phyloP scores from a whole-genome alignment of 495 filamentous ascomycete genomes.

The Lepraria neglecta region DNA sequence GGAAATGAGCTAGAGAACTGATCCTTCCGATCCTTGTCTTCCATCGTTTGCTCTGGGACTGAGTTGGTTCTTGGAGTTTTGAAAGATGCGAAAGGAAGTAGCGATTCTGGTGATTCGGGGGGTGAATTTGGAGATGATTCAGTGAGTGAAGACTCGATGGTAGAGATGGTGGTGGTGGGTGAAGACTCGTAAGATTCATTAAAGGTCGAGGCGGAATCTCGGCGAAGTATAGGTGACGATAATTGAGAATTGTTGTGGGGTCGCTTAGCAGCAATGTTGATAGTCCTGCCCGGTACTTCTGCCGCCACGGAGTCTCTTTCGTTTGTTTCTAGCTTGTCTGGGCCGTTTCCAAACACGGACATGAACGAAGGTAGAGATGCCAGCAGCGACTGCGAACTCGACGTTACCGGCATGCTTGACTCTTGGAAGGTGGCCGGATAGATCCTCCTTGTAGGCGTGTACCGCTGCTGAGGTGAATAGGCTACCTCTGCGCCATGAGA shows the following conservation, averaged over 20 bases:
- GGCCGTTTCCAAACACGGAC: conserved; percentile 30
- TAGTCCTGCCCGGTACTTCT: conserved; percentile 11
- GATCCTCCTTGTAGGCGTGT: conserved; percentile 15
- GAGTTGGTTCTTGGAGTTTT: conserved; percentile 19
- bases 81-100: conserved; percentile 53
- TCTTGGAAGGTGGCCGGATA: conserved; percentile 3
- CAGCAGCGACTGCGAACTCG: conserved; percentile 29
- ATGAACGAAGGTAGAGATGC: conserved; percentile 31
- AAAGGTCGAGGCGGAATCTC: conserved; percentile 57
- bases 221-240: conserved; percentile 40
- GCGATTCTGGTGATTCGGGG: conserved; percentile 72
- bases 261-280: conserved; percentile 14
- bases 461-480: conserved; percentile 6
- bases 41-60: conserved; percentile 7
- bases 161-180: conserved; percentile 91
- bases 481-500: conserved; percentile 13
- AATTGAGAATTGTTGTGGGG: conserved; percentile 23
- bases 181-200: conserved; percentile 83
- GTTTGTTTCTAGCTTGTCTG: conserved; percentile 17
- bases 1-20: conserved; percentile 41
- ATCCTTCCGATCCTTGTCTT: conserved; percentile 27
- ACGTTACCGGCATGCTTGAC: conserved; percentile 28
- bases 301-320: conserved; percentile 15
- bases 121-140: conserved; percentile 90
- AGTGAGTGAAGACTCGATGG: conserved; percentile 81